Evolutionary conservation across 805 yeast genomes (phyloP).

Genomic region (Candida rishiriensis): DNA sequence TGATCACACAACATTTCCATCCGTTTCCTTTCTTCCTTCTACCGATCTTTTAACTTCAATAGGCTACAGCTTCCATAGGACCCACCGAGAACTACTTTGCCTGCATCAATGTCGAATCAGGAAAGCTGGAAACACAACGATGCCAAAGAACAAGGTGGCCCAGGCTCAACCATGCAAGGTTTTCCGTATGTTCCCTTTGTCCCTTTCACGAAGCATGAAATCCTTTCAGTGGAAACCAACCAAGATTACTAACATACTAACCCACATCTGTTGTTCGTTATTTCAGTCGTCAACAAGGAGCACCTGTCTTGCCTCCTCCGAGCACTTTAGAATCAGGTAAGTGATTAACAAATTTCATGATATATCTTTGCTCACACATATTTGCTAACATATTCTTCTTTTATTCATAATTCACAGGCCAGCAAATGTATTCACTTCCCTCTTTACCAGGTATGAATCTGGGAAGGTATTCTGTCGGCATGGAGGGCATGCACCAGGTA

Average conservation of each 20-base stretch:
- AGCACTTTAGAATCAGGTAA: constrained; percentile 44
- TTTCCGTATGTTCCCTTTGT: constrained; percentile 15
- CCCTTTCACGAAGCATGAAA: not conserved
- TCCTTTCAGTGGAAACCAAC: not conserved
- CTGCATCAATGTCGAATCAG: constrained; percentile 8
- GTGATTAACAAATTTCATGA: constrained; percentile 15
- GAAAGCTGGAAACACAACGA: constrained; percentile 12
- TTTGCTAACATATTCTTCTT: not conserved
- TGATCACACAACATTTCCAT: no score
- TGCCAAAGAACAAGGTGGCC: constrained; percentile 6
- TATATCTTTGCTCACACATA: not conserved
- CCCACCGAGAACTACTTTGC: no score
- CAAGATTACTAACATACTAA: constrained; percentile 10
- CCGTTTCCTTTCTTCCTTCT: not conserved
- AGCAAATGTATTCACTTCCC: constrained; percentile 48
- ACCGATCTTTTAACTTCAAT: not conserved
- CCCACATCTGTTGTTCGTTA: not conserved
- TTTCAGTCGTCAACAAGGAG: constrained; percentile 45
- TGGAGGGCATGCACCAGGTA: constrained; percentile 35
- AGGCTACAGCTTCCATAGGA: no score
- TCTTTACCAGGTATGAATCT: constrained; percentile 48
- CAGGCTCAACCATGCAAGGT: constrained; percentile 6
- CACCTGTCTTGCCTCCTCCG: constrained; percentile 60
- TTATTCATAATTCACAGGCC: constrained; percentile 27
- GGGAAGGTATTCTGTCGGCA: constrained; percentile 44